Evolutionary conservation across 176 grass and related monocot genomes (phyloP).

Genomic region (Avena atlantica): DNA sequence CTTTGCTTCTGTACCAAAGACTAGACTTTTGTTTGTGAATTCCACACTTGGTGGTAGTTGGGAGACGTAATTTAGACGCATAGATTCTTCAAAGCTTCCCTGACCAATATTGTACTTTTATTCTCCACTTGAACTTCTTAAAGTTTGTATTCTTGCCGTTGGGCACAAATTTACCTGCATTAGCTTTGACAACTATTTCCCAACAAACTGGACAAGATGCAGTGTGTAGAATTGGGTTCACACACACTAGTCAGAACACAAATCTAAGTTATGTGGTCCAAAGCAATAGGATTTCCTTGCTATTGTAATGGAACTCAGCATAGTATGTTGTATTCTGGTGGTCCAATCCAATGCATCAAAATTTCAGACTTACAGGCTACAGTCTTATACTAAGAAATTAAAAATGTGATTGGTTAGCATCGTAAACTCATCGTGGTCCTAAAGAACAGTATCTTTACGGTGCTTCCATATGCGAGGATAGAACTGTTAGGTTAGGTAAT

Average conservation of each 20-base stretch:
- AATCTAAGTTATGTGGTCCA: conserved; percentile 43
- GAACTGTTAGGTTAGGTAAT: conserved; percentile 46
- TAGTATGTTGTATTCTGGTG: conserved; percentile 48
- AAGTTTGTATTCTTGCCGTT: conserved; percentile 15
- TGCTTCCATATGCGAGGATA: conserved; percentile 58
- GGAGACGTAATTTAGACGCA: background rate
- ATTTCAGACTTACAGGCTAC: conserved; percentile 1
- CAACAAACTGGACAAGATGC: conserved; percentile 32
- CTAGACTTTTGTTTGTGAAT: conserved; percentile 6
- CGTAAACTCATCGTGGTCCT: conserved; percentile 25
- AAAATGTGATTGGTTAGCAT: conserved; percentile 29
- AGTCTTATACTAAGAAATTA: conserved; percentile 48
- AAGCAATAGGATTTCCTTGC: conserved; percentile 32
- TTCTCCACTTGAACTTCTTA: conserved; percentile 14
- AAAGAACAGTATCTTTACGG: conserved; percentile 53
- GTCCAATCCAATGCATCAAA: conserved; percentile 50
- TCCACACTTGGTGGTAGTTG: background rate
- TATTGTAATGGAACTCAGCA: conserved; percentile 38
- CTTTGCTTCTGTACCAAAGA: background rate
- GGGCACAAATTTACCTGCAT: background rate
- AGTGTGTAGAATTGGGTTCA: conserved; percentile 26
- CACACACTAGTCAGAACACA: background rate
- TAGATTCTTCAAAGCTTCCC: conserved; percentile 27
- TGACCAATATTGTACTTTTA: conserved; percentile 2
- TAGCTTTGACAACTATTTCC: conserved; percentile 22